Conservation (phyloP, 2,329 filamentous ascomycete genomes). For the Sporothrix dimorphospora region DNA sequence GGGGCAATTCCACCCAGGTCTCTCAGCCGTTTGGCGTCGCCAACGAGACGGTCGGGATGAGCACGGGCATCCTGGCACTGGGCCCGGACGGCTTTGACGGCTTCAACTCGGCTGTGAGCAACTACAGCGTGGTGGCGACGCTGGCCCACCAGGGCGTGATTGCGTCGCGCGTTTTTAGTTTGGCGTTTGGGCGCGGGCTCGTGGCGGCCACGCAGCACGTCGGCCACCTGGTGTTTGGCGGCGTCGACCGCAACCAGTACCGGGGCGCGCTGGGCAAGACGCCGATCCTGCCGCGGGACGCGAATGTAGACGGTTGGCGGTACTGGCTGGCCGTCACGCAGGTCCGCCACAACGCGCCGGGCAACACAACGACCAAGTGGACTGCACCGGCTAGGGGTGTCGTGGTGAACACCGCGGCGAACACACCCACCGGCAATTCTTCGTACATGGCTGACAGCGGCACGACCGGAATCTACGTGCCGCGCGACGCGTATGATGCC, state of each 20-base stretch:
- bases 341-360: slow-evolving; percentile 16
- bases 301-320: slow-evolving; percentile 21
- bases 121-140: slow-evolving; percentile 16
- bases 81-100: slow-evolving; percentile 23
- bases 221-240: slow-evolving; percentile 23
- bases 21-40: slow-evolving; percentile 26
- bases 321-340: slow-evolving; percentile 24
- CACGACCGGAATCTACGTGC: slow-evolving; percentile 24
- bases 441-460: slow-evolving; percentile 26
- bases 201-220: neutral
- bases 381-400: neutral
- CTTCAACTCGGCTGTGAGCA: slow-evolving; percentile 24
- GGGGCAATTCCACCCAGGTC: slow-evolving; percentile 1
- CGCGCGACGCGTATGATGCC: slow-evolving; percentile 1
- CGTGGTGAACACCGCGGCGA: neutral
- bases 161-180: slow-evolving; percentile 25
- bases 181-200: slow-evolving; percentile 8
- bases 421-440: neutral
- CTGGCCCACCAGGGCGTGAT: neutral
- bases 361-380: neutral
- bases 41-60: slow-evolving; percentile 22
- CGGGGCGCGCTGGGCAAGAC: neutral
- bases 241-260: slow-evolving; percentile 27
- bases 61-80: slow-evolving; percentile 24
- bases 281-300: slow-evolving; percentile 16